Conservation (phyloP, 768 basidiomycete genomes). For the Suillus decipiens region DNA sequence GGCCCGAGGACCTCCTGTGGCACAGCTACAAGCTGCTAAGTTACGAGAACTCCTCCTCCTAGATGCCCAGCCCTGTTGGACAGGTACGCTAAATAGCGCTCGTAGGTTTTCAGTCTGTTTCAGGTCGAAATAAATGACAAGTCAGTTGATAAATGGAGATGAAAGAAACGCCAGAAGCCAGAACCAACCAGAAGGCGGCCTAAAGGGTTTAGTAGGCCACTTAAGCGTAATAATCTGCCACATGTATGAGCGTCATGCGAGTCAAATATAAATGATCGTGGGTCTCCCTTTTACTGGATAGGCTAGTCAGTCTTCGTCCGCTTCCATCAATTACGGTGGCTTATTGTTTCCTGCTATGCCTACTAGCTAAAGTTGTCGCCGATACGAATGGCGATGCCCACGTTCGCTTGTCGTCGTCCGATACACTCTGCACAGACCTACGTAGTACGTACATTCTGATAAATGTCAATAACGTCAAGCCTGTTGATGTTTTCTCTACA, state of each 20-base stretch:
- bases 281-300: background rate
- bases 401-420: background rate
- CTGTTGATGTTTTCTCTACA: background rate
- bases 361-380: background rate
- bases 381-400: background rate
- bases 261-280: slow-evolving; percentile 1
- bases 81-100: background rate
- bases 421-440: no score
- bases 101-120: background rate
- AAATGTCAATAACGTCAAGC: background rate
- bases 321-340: no score
- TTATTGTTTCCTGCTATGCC: background rate
- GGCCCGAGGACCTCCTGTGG: background rate
- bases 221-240: slow-evolving; percentile 3
- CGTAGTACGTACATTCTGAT: background rate
- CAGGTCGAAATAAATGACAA: background rate
- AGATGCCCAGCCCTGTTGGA: background rate
- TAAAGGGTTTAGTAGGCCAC: background rate
- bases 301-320: no score
- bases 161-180: background rate
- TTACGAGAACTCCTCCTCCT: background rate
- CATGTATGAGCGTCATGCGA: slow-evolving; percentile 2
- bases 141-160: background rate
- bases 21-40: background rate
- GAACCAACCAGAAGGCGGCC: background rate